Evolutionary conservation across 495 filamentous ascomycete species (phyloP), one percentile per base, ranked within the genome.

Genomic region (Trichoderma parareesei): DNA sequence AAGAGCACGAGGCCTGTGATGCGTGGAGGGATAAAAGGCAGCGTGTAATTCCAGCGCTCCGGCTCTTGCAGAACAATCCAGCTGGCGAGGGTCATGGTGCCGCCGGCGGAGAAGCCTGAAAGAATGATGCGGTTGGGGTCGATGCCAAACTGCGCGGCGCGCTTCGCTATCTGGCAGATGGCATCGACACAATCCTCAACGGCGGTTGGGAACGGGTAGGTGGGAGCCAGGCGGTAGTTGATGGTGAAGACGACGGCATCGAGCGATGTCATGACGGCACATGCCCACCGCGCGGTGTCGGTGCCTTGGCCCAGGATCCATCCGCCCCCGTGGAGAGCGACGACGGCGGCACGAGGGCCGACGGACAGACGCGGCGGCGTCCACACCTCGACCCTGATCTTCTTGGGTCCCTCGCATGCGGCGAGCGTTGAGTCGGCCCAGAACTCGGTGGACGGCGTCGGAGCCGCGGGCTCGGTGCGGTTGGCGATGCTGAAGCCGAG

Each of bases 101-200:
- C 93, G 3, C 93, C 93, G 2, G 91, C 90, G 0, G 88, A 92
- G 75, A 98, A 98, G 16, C 93, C 93, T 5, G 84, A 90, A 10
- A 93, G 76, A 3, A 86, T 90, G 16, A 97, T 84, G 59, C 71
- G 71, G 43, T 66, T 65, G 11, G 72, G 71, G 44, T 81, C 75
- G 35, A 81, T 69, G 53, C 72, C 69, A 5, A 79, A 70, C 20
- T 88, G 83, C 1, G 73, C 71, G 0, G 87, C 84, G 68, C 89
- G 78, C 0, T 75, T 72, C 27, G 86, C 82, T 0, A 93, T 74
- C 69, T 88, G 89, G 7, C 90, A 75, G 1, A 92, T 65, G 0
- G 88, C 87, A 53, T 88, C 88, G 7, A 85, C 86, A 2, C 87
- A 85, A 68, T 96, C 91, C 59, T 93, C 88, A 5, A 92, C 85